Percentiles rank a stretch among this genome's conserved stretches.
Evolutionary conservation across 2,329 filamentous ascomycete genomes (phyloP).

Genomic region (Pochonia chlamydosporia): DNA sequence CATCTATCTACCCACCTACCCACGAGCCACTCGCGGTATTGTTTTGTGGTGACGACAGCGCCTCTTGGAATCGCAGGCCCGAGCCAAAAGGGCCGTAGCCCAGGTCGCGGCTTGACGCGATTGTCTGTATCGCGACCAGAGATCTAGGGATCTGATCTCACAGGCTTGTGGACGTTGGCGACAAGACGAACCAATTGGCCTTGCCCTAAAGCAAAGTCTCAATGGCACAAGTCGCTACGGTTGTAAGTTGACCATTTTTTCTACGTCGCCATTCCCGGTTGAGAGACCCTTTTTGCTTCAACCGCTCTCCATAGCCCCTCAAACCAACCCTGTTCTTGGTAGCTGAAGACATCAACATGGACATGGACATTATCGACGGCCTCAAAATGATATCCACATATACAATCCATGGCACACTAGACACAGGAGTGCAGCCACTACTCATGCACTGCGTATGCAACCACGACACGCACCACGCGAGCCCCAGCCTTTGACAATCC

Average conservation of each 20-base stretch:
- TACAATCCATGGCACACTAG: not conserved
- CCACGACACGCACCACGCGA: constrained; percentile 3
- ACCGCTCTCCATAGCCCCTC: not conserved
- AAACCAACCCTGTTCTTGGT: too few species aligned
- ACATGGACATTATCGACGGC: not conserved
- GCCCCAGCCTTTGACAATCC: not conserved
- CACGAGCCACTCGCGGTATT: too few species aligned
- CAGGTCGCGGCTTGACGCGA: too few species aligned
- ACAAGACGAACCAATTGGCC: too few species aligned
- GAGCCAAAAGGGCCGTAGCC: too few species aligned
- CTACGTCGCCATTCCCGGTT: not conserved
- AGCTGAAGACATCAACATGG: too few species aligned
- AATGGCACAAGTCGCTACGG: not conserved
- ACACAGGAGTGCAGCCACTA: not conserved
- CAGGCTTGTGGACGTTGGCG: too few species aligned
- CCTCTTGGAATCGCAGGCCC: too few species aligned
- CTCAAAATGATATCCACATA: not conserved
- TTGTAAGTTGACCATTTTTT: not conserved
- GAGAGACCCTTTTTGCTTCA: not conserved
- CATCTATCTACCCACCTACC: too few species aligned
- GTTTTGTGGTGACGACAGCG: too few species aligned
- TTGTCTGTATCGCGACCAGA: too few species aligned
- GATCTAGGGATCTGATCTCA: too few species aligned
- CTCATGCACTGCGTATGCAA: not conserved
- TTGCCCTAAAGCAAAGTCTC: not conserved